Percentiles rank a stretch among this genome's conserved stretches.
Conservation (phyloP, 2,329 filamentous ascomycete species). For the Massarina eburnea region DNA sequence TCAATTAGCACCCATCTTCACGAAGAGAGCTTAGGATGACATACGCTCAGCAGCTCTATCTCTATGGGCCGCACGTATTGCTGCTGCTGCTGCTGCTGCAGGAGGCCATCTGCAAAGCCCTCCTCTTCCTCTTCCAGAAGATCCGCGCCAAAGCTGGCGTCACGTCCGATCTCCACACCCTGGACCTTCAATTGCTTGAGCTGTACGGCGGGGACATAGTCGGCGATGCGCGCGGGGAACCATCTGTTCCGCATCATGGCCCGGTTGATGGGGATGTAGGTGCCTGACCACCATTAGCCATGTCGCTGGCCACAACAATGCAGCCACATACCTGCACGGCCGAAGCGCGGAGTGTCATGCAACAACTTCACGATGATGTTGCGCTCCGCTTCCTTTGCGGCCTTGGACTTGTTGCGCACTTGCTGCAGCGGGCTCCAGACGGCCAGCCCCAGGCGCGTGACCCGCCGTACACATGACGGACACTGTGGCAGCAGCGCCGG, state of each 20-base stretch:
- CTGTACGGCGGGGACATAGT: conserved; percentile 53
- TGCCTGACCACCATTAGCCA: conserved; percentile 45
- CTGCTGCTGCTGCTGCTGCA: conserved; percentile 15
- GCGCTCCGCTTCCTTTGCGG: conserved; percentile 44
- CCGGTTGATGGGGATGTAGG: conserved; percentile 54
- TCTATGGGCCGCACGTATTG: conserved; percentile 43
- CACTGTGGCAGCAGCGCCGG: conserved; percentile 42
- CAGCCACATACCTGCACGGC: conserved; percentile 38
- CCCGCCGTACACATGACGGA: conserved; percentile 40
- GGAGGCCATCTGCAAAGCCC: conserved; percentile 22
- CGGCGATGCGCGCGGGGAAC: conserved; percentile 54
- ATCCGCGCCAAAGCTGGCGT: conserved; percentile 48
- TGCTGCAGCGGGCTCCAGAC: conserved; percentile 35
- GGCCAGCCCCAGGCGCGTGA: conserved; percentile 33
- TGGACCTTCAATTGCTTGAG: conserved; percentile 49
- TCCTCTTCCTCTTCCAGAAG: conserved; percentile 32
- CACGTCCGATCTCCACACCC: conserved; percentile 49
- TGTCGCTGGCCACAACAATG: not conserved
- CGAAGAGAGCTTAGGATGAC: conserved; percentile 7
- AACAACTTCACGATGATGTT: conserved; percentile 55
- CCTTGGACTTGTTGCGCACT: conserved; percentile 49
- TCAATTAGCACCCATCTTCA: conserved; percentile 18
- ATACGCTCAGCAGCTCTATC: conserved; percentile 44
- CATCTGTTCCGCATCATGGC: conserved; percentile 59
- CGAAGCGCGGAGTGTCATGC: conserved; percentile 56